Base-by-base conservation (phyloP, 306 rosid genomes). In the Abrus precatorius region DNA sequence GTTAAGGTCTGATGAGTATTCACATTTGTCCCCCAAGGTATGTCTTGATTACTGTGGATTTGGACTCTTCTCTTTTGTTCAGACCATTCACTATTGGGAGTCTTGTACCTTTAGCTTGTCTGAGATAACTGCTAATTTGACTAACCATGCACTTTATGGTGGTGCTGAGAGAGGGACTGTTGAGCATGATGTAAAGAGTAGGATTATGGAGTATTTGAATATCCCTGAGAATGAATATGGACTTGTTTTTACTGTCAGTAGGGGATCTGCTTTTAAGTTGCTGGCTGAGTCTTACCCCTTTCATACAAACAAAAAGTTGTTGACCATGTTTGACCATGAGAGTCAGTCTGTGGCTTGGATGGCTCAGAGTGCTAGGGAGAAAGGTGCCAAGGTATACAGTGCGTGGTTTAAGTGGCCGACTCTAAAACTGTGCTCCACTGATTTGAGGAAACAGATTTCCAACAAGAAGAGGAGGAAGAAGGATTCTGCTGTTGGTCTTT, bases 381-480 rank as follows among this genome's bases (percentile, higher is more conserved):
- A 95, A 86, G 97, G 98, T 74, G 98, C 98, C 2, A 92, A 92
- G 80, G 97, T 86, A 60, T 64, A 87, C 54, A 95, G 95, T 75
- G 97, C 98, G 1, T 92, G 98, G 98, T 95, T 91, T 84, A 92
- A 91, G 79, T 95, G 98, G 98, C 98, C 98, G 56, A 92, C 98
- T 41, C 84, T 95, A 86, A 95, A 95, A 70, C 93, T 93, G 36
- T 95, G 99, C 77, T 91, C 99, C 61, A 91, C 93, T 41, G 99
- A 95, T 86, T 87, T 95, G 90, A 92, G 99, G 65, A 93, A 93
- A 90, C 97, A 95, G 75, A 91, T 95, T 86, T 80, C 90, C 0
- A 92, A 43, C 83, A 95, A 95, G 90, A 95, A 91, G 92, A 91
- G 74, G 83, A 79, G 89, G 95, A 94, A 90, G 89, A 95, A 95